Base-by-base conservation (phyloP, 148 eudicot genomes). In the Euryodendron excelsum region DNA sequence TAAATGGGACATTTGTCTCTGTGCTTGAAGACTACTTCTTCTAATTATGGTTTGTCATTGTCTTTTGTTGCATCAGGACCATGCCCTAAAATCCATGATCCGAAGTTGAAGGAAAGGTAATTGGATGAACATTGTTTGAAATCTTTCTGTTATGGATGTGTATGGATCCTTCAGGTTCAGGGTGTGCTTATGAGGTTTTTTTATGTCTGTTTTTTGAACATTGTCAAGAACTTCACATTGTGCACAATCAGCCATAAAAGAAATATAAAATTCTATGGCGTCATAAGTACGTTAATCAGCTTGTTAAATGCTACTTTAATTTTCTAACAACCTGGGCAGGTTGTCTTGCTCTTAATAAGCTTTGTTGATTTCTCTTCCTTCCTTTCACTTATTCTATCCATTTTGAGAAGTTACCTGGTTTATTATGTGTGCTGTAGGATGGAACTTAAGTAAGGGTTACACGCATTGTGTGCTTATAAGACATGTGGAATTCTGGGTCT, bases 61-160 rank as follows among this genome's bases (percentile, higher is more conserved):
- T 41, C 15, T 77, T 63, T 48, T 59, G 71, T 76, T 82, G 64
- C 30, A 0, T 48, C 94, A 96, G 99, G 99, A 58, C 82, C 88
- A 28, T 96, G 98, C 82, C 93, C 97, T 28, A 93, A 83, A 80
- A 87, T 96, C 85, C 99, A 96, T 82, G 99, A 96, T 70, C 87
- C 85, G 25, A 93, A 93, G 85, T 84, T 96, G 86, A 96, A 96
- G 76, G 99, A 96, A 79, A 96, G 99, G 99, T 96, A 88, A 81
- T 66, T 47, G 69, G 37, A 41, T 41, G n/a, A 41, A 41, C 45
- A 41, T 41, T 41, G 45, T 5, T 41, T 41, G 45, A 9, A 41
- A 4, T 41, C 8, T 41, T n/a, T n/a, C n/a, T 25, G 23, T 41
- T 41, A 41, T 41, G n/a, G n/a, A n/a, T n/a, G n/a, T n/a, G n/a